These are phyloP conservation scores for Veloboletus limbatus DNA, from an alignment of 1,284 basidiomycete species.

Conservation along the genomic window DNA sequence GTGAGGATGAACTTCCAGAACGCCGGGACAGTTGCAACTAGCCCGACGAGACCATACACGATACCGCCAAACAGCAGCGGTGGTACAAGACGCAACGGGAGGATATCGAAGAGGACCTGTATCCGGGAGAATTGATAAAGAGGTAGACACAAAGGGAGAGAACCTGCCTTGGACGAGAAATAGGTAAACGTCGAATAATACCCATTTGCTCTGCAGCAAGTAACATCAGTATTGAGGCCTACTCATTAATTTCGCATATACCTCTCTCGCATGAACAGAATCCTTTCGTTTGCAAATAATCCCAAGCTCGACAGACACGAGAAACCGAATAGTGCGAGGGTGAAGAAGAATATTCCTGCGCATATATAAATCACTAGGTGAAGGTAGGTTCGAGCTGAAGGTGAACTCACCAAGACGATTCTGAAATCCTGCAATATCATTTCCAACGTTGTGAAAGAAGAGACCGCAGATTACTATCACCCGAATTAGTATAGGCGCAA, in stretches of 20 bases:
- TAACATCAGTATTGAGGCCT: slow-evolving; percentile 2
- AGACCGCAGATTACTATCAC: slow-evolving; percentile 73
- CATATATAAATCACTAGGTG: neutral
- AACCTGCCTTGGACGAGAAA: slow-evolving; percentile 82
- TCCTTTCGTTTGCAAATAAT: slow-evolving; percentile 90
- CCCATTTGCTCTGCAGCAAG: slow-evolving; percentile 74
- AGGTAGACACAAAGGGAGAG: neutral
- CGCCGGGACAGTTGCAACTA: slow-evolving; percentile 82
- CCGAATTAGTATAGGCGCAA: slow-evolving; percentile 8
- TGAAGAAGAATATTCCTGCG: slow-evolving; percentile 92
- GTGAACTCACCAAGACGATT: slow-evolving; percentile 65
- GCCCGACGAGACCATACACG: slow-evolving; percentile 89
- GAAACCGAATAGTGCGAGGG: slow-evolving; percentile 92
- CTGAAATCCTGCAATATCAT: slow-evolving; percentile 94
- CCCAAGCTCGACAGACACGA: slow-evolving; percentile 91
- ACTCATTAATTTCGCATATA: slow-evolving; percentile 34
- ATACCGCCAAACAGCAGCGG: slow-evolving; percentile 94
- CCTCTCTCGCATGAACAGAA: slow-evolving; percentile 96
- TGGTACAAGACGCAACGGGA: slow-evolving; percentile 91
- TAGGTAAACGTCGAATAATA: slow-evolving; percentile 97
- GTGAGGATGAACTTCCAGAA: slow-evolving; percentile 99
- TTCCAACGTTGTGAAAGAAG: slow-evolving; percentile 79
- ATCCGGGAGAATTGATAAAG: neutral
- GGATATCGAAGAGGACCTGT: slow-evolving; percentile 90
- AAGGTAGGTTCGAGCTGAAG: neutral